phyloP scores from a whole-genome alignment of 1,284 basidiomycete species.

The Ustilago cynodontis region DNA sequence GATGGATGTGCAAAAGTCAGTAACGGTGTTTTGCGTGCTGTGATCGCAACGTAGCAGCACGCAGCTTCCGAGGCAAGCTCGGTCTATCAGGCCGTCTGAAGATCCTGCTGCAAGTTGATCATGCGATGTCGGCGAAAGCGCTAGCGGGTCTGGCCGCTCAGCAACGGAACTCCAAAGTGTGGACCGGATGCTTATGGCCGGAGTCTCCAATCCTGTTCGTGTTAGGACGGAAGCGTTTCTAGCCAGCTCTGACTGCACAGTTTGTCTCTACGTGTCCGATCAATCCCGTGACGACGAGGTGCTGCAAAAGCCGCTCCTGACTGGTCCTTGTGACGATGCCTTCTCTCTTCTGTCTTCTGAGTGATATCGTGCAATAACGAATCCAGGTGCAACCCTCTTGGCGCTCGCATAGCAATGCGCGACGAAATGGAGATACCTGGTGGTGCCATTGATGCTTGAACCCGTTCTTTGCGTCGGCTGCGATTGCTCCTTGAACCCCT shows the following conservation, averaged over 20 bases:
- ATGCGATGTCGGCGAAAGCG: neutral
- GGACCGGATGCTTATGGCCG: neutral
- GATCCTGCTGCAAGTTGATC: neutral
- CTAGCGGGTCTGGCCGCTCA: neutral
- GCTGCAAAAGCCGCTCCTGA: too few relatives aligned
- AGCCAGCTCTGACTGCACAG: neutral
- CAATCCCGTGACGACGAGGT: too few relatives aligned
- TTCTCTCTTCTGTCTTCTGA: too few relatives aligned
- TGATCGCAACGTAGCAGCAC: neutral
- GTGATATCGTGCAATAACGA: neutral
- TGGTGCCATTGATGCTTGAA: too few relatives aligned
- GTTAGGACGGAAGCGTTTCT: neutral
- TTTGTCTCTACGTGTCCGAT: too few relatives aligned
- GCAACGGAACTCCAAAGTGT: too few relatives aligned
- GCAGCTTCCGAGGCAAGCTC: conserved; percentile 11
- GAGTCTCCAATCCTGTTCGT: neutral
- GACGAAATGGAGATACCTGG: too few relatives aligned
- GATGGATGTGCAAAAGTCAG: conserved; percentile 9
- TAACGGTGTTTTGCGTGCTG: neutral
- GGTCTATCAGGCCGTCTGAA: neutral
- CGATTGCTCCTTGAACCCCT: neutral
- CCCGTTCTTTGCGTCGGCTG: neutral
- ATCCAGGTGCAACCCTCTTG: neutral
- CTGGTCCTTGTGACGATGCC: too few relatives aligned
- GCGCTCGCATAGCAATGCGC: neutral